Evolutionary conservation across 306 rosid species (phyloP), one percentile per base, ranked within the genome.

Genomic region (Malus sylvestris): DNA sequence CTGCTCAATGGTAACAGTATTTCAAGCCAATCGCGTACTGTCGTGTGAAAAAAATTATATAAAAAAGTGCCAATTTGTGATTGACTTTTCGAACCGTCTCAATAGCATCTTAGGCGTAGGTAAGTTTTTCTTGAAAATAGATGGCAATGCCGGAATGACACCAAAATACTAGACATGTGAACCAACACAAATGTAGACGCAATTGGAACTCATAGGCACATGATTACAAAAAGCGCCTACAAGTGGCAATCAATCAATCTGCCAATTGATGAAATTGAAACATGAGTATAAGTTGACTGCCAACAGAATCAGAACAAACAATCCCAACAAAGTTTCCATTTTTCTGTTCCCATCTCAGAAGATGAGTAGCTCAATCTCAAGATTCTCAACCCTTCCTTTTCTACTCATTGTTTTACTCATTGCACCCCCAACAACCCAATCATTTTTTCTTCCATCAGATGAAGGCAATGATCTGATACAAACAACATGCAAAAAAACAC

Each of bases 401-500:
- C 68, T 75, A 18, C 75, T 59, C 19, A 0, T 75, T 40, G 33
- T 46, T 52, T 61, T 70, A 29, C 32, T 55, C 63, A 38, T 30
- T 16, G 22, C 61, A 35, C 70, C 23, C 25, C 81, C n/a, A 70
- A 60, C 6, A n/a, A 51, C 35, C 13, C 69, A 62, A 22, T 69
- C 68, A 29, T 16, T 57, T 13, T n/a, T 16, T 29, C 6, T 55
- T 67, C 68, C 73, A 11, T 27, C 8, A 16, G 59, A 1, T 18
- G 46, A 67, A 30, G 52, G 61, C 64, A 30, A 4, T 32, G 51
- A 67, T 38, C 58, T 81, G 38, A 61, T 81, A 33, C 45, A 52
- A n/a, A n/a, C 49, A 5, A 81, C 79, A 27, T 81, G 81, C 81
- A 67, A 77, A 38, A 72, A 78, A 33, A 81, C 81, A 67, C 75